Base-by-base conservation (phyloP, 2,329 filamentous ascomycete genomes). In the Chalaropsis ovoidea region DNA sequence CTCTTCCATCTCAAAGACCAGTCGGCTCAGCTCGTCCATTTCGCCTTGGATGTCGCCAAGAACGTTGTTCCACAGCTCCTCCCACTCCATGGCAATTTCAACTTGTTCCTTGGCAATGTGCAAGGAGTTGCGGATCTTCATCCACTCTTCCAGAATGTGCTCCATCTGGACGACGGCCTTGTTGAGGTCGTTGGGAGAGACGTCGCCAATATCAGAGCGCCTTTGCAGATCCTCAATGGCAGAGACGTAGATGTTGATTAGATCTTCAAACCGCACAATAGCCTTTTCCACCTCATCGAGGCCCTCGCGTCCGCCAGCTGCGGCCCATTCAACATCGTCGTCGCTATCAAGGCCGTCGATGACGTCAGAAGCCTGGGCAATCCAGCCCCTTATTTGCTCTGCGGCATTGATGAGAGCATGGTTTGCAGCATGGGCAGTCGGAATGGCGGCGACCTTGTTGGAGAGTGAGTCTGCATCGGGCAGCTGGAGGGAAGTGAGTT, bases 1-100 rank as follows among this genome's bases (percentile, higher is more conserved):
- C 76, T 97, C 94, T 74, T 99, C 94, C 91, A 97, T 96, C 75
- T 97, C 92, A 72, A 97, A 97, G 39, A 97, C 89, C 61, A 96
- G 78, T 47, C 88, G 82, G 71, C 83, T 85, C 17, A 95, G 80
- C 56, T 87, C 86, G 69, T 94, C 89, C 76, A 85, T 86, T 76
- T 99, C 94, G 68, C 87, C 85, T 63, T 92, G 89, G 68, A 97
- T 96, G 73, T 97, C 93, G 56, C 92, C 93, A 2, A 99, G 79
- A 2, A 97, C 93, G 69, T 83, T 90, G 71, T 90, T 90, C 93
- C 94, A 97, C 43, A 99, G 80, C 76, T 97, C 92, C 74, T 96
- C 92, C 93, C 93, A 99, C 73, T 99, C 94, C 91, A 97, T 95
- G 60, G 94, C 94, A 67, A 96, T 86, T 75, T 97, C 94, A 19